Evolutionary conservation across 1,139 yeast species (phyloP).

Genomic region (Diutina sp.): DNA sequence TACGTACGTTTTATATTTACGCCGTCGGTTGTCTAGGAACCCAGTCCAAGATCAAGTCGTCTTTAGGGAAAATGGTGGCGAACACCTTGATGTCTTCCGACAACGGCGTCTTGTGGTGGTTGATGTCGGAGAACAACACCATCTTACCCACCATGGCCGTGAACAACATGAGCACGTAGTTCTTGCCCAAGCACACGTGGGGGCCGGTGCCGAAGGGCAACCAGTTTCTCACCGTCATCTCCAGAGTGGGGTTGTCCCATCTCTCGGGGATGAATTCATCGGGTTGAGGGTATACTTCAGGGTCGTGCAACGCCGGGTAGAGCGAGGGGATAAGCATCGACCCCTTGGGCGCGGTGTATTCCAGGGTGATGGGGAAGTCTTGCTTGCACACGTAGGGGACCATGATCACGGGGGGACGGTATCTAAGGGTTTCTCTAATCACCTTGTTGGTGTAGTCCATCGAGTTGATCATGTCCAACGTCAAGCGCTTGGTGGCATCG

Average conservation of each 20-base stretch:
- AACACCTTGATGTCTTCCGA: conserved; percentile 91
- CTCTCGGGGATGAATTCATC: conserved; percentile 92
- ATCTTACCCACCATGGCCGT: conserved; percentile 88
- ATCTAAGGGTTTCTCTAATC: conserved; percentile 83
- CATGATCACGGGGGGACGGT: conserved; percentile 96
- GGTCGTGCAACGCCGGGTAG: conserved; percentile 94
- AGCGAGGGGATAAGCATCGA: conserved; percentile 92
- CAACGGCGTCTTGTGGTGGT: conserved; percentile 68
- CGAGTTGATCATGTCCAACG: conserved; percentile 62
- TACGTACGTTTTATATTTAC: not conserved
- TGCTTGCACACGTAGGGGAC: conserved; percentile 92
- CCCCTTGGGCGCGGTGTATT: conserved; percentile 90
- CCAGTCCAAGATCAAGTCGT: conserved; percentile 77
- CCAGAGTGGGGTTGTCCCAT: conserved; percentile 44
- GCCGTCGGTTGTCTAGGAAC: conserved; percentile 42
- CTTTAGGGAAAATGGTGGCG: conserved; percentile 96
- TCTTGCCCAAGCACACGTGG: conserved; percentile 90
- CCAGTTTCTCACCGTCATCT: conserved; percentile 76
- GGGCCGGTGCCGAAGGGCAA: conserved; percentile 95
- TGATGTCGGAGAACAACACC: conserved; percentile 63
- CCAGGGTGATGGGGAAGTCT: conserved; percentile 68
- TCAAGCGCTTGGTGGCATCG: conserved; percentile 50
- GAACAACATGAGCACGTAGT: conserved; percentile 81
- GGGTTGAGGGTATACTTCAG: conserved; percentile 89
- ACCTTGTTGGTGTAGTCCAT: conserved; percentile 86